Conservation (phyloP, 2,329 filamentous ascomycete genomes). For the Dactylella cylindrospora region DNA sequence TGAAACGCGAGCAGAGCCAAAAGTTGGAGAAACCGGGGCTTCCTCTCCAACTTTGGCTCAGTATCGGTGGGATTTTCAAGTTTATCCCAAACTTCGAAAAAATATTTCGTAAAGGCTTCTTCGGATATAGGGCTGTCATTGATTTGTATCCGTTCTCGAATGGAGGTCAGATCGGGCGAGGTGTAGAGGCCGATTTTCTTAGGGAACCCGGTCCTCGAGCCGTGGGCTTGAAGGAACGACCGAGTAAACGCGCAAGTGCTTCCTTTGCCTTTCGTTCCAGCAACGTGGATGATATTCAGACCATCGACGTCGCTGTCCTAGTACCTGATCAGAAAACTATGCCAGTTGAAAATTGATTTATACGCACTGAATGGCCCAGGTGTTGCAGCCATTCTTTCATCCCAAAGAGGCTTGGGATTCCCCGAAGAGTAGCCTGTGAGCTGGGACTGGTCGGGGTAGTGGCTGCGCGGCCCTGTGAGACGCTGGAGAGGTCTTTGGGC, state of each 20-base stretch:
- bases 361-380: conserved; percentile 3
- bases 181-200: conserved; percentile 7
- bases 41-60: conserved; percentile 49
- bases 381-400: conserved; percentile 10
- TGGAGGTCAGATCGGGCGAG: conserved; percentile 50
- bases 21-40: conserved; percentile 57
- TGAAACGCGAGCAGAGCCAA: conserved; percentile 69
- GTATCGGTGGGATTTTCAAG: conserved; percentile 52
- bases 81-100: conserved; percentile 51
- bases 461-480: neutral
- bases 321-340: neutral
- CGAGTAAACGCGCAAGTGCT: conserved; percentile 69
- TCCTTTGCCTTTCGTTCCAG: conserved; percentile 77
- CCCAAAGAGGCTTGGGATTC: conserved; percentile 6
- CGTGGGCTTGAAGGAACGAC: conserved; percentile 59
- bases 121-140: conserved; percentile 49
- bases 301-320: conserved; percentile 56
- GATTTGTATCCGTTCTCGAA: conserved; percentile 53
- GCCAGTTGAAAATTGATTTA: neutral
- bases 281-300: conserved; percentile 70
- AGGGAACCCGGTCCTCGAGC: conserved; percentile 49
- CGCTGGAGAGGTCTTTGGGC: neutral
- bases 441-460: neutral
- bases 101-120: conserved; percentile 46
- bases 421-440: neutral